These are phyloP conservation scores for Cardamine resedifolia DNA, from an alignment of 345 rosid species.

Conservation along the genomic window DNA sequence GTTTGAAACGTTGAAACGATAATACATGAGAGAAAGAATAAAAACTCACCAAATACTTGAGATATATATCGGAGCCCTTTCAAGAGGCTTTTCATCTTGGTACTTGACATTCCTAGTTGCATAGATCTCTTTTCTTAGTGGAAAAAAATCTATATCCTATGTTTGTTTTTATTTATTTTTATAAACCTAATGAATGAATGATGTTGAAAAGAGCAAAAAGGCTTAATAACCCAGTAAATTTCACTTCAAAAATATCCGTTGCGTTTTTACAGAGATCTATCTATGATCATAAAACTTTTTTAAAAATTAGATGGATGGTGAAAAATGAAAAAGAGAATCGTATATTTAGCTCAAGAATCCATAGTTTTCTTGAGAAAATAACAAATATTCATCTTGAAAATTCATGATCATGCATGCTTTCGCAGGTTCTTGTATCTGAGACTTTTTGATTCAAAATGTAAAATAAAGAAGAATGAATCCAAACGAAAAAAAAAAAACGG, in stretches of 20 bases:
- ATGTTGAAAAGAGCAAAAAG: not conserved
- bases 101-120: conserved; percentile 22
- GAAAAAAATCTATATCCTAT: not conserved
- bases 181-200: not conserved
- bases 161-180: not conserved
- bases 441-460: not conserved
- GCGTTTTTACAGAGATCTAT: not conserved
- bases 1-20: not conserved
- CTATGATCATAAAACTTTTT: not conserved
- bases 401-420: conserved; percentile 3
- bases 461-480: not conserved
- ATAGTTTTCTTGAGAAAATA: not conserved
- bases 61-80: conserved; percentile 55
- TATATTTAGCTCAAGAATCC: not conserved
- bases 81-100: conserved; percentile 46
- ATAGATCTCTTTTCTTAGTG: not conserved
- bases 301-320: not conserved
- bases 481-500: not conserved
- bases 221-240: not conserved
- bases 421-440: not conserved
- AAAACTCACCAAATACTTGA: conserved; percentile 49
- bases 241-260: not conserved
- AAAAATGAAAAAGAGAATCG: not conserved
- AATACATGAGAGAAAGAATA: not conserved
- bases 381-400: not conserved